Evolutionary conservation across 768 basidiomycete genomes (phyloP).

Genomic region (Hygrocybe coccinea): DNA sequence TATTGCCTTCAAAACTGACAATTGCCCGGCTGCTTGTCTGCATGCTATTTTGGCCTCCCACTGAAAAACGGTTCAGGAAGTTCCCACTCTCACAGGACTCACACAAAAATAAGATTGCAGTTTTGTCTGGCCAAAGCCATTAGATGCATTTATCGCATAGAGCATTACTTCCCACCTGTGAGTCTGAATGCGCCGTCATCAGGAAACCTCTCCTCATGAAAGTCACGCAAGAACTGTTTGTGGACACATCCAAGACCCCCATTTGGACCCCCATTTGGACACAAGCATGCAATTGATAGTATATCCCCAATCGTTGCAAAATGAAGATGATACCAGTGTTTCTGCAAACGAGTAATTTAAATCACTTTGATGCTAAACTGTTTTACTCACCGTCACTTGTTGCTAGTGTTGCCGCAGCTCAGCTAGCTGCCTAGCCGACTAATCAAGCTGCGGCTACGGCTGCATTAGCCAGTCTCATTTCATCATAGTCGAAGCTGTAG

Average conservation of each 20-base stretch:
- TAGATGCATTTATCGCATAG: background rate
- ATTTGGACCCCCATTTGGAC: background rate
- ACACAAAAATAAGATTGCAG: conserved; percentile 5
- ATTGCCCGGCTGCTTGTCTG: background rate
- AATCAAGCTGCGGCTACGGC: too few species aligned
- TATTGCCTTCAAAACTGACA: background rate
- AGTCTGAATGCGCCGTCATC: background rate
- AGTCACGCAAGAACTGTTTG: background rate
- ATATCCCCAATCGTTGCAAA: background rate
- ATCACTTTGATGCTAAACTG: background rate
- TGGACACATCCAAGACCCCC: conserved; percentile 3
- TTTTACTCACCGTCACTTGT: background rate
- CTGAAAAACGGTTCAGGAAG: conserved; percentile 7
- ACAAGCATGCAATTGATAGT: conserved; percentile 1
- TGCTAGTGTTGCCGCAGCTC: too few species aligned
- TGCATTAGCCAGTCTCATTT: too few species aligned
- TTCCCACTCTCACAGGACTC: background rate
- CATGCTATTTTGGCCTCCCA: background rate
- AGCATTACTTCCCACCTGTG: background rate
- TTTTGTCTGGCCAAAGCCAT: background rate
- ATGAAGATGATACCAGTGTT: conserved; percentile 8
- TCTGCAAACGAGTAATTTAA: background rate
- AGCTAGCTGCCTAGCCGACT: too few species aligned
- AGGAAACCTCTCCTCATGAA: conserved; percentile 1
- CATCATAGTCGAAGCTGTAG: too few species aligned